These are phyloP conservation scores for Miamiensis avidus DNA, from an alignment of 169 alveolate species.

Conservation along the genomic window DNA sequence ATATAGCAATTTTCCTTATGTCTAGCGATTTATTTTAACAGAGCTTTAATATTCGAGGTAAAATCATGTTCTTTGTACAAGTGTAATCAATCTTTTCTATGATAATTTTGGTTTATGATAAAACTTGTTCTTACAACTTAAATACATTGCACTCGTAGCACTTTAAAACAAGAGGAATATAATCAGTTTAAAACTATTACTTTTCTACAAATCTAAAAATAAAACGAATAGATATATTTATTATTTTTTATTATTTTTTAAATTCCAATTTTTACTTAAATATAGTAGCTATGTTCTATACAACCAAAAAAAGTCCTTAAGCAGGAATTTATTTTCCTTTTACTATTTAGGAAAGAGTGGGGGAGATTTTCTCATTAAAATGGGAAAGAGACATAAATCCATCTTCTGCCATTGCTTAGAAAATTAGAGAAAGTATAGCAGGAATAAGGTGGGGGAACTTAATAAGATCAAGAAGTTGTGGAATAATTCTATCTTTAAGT, in stretches of 20 bases:
- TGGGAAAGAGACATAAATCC: background rate
- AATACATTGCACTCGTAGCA: background rate
- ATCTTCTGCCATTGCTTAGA: background rate
- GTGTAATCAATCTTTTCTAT: background rate
- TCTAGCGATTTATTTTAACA: background rate
- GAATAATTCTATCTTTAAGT: constrained; percentile 8
- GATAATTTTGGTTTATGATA: background rate
- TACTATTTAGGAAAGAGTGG: background rate
- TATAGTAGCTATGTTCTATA: background rate
- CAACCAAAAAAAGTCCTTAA: background rate
- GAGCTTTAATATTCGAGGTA: background rate
- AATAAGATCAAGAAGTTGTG: constrained; percentile 2
- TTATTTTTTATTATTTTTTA: too few species aligned
- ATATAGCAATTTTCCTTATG: background rate
- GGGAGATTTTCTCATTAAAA: background rate
- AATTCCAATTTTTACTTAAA: background rate
- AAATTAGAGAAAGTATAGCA: background rate
- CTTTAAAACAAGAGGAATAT: background rate
- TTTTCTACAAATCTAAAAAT: background rate
- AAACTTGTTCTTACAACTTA: background rate
- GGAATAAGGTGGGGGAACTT: constrained; percentile 18
- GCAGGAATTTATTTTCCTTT: background rate
- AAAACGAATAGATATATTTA: too few species aligned
- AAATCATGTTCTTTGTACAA: background rate
- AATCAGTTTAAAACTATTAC: background rate